Evolutionary conservation across 1,139 yeast genomes (phyloP), one percentile per base, ranked within the genome.

Genomic region (Groenewaldozyma auringiensis): DNA sequence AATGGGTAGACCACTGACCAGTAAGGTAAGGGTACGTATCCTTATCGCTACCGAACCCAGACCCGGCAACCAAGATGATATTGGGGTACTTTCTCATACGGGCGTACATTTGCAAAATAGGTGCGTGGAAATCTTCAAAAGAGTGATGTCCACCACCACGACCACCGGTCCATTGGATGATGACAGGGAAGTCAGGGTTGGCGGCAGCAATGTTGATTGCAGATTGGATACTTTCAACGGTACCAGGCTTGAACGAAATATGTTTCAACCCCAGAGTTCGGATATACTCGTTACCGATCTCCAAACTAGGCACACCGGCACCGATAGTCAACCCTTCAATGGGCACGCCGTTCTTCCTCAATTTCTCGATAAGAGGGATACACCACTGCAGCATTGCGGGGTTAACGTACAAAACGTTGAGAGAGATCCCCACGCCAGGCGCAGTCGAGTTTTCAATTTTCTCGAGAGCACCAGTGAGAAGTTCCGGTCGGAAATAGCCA

Each of bases 111-210:
- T 87, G 96, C 63, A 92, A 72, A 59, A 92, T 78, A 58, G 98
- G 98, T 63, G 89, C 92, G 68, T 92, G 98, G 94, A 89, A 88
- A 71, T 92, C 98, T 75, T 92, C 99, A 64, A 81, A 92, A 48
- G 97, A 89, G 70, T 92, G 99, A 68, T 92, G 99, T 63, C 99
- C 99, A 77, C 99, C 99, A 72, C 96, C 99, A 78, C 99, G 89
- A 67, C 99, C 99, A 77, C 97, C 98, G 53, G 99, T 92, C 99
- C 99, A 92, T 75, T 92, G 98, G 60, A 92, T 74, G 48, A 92
- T 89, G 61, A 92, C 86, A 55, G 98, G 98, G 88, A 94, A 92
- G 51, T 66, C 71, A 57, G 98, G 98, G 70, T 89, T 94, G 45
- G 95, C 89, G 66, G 86, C 88, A 44, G 99, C 98, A 64, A 92